phyloP scores from a whole-genome alignment of 768 basidiomycete species.

The Mrakia hoshinonis region DNA sequence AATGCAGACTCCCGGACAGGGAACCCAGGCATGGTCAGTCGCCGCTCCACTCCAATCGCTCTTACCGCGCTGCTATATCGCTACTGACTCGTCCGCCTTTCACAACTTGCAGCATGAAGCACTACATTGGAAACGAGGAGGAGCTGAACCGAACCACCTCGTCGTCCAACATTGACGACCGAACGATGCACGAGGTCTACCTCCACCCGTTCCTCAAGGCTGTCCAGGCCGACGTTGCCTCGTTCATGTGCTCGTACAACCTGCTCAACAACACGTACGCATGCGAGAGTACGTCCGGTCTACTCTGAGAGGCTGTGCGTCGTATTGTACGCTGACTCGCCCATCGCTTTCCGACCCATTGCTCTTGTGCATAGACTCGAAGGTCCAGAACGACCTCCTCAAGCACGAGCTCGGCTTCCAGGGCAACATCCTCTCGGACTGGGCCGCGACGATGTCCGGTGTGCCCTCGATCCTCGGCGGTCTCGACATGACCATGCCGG shows the following conservation, averaged over 20 bases:
- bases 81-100: neutral
- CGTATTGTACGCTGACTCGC: too few species aligned
- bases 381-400: conserved; percentile 61
- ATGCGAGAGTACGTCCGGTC: too few species aligned
- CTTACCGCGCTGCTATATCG: too few species aligned
- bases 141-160: conserved; percentile 43
- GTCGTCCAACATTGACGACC: conserved; percentile 64
- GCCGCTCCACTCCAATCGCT: conserved; percentile 37
- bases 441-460: conserved; percentile 46
- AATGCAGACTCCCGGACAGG: conserved; percentile 40
- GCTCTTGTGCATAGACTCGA: too few species aligned
- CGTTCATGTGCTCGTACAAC: conserved; percentile 70
- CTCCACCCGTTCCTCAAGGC: conserved; percentile 33
- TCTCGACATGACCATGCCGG: conserved; percentile 42
- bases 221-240: conserved; percentile 65
- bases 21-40: conserved; percentile 40
- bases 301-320: too few species aligned
- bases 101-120: neutral
- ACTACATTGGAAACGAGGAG: conserved; percentile 29
- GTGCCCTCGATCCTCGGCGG: conserved; percentile 27
- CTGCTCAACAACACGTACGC: conserved; percentile 52
- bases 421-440: conserved; percentile 44
- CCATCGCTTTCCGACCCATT: too few species aligned
- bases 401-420: conserved; percentile 70
- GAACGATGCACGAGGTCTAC: conserved; percentile 62